Base-by-base conservation (phyloP, 2,329 filamentous ascomycete genomes). In the Geosmithia putterillii region DNA sequence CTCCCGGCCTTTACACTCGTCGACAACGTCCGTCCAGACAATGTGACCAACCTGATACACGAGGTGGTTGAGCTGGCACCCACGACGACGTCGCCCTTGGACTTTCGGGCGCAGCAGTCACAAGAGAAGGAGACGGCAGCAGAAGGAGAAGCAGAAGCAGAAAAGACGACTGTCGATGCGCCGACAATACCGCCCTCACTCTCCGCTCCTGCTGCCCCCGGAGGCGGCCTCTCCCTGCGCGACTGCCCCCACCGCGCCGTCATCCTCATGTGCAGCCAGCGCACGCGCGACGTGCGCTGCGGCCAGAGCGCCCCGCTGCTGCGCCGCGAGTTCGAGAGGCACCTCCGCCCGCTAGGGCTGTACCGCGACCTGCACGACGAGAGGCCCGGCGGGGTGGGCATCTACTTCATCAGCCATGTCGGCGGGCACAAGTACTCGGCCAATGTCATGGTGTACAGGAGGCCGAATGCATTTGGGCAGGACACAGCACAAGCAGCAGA, bases 391-490 rank as follows among this genome's bases (percentile, higher is more conserved):
- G 92, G 92, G 12, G 90, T 95, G 6, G 90, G 87, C 1, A 86
- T 98, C 50, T 95, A 95, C 65, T 96, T 95, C 58, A 94, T 96
- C 57, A 90, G 81, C 51, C 92, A 98, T 57, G 88, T 95, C 3
- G 92, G 92, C 22, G 92, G 92, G 0, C 92, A 98, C 69, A 95
- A 95, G 67, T 96, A 94, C 65, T 81, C 82, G 40, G 92, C 92
- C 22, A 98, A 98, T 55, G 79, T 96, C 52, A 85, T 98, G 69
- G 71, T 98, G 1, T 96, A 98, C 61, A 76, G 92, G 9, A 73
- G 74, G 43, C 69, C 67, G 7, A 68, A 78, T 52, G 69, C 74
- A 1, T 79, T 76, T 54, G 74, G 73, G 0, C 52, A 74, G 37
- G 74, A 77, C 45, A 64, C 64, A 2, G 51, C 58, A 34, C 52